Base-by-base conservation (phyloP, 768 basidiomycete species). In the Suillus placidus region DNA sequence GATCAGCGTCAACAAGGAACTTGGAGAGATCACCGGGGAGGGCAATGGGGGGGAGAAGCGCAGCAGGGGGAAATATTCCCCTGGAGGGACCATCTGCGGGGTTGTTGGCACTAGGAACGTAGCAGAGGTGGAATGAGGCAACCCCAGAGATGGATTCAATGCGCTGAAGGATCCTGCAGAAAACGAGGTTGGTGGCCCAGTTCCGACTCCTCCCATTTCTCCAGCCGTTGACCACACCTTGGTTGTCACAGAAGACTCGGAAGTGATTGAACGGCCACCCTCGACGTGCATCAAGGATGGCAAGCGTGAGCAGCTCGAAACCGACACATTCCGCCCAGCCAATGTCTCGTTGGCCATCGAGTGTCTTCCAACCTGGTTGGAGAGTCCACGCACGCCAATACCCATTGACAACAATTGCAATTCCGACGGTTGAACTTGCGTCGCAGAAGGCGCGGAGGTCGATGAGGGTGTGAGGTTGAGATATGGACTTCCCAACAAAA, bases 301-400 rank as follows among this genome's bases (percentile, higher is more conserved):
- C 49, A 4, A n/a, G 54, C 35, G 76, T 68, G 40, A 83, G 79
- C 20, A 84, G 67, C 34, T 82, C 73, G 65, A 85, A 82, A 0
- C 80, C 80, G 26, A 84, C 69, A 0, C 79, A 79, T 68, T 85
- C 82, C 9, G 82, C 82, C 82, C 83, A 85, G 0, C 71, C 71
- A 63, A 85, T 85, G 64, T 84, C 80, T 1, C 73, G 38, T 0
- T 71, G 58, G 26, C 73, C 68, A 1, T 62, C 23, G 4, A 26
- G 26, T 1, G 55, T 35, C 35, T 74, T 66, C 80, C 79, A 81
- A 0, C 73, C 72, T 9, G 71, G 72, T 3, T 70, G 54, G 3
- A 80, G 73, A 2, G 65, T n/a, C 74, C 75, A 80, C 0, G 76
- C 78, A 34, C 75, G 54, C 80, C 58, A 65, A 30, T 51, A 10